Evolutionary conservation across 1,139 yeast species (phyloP).

Genomic region (Starmera stellimalicola): DNA sequence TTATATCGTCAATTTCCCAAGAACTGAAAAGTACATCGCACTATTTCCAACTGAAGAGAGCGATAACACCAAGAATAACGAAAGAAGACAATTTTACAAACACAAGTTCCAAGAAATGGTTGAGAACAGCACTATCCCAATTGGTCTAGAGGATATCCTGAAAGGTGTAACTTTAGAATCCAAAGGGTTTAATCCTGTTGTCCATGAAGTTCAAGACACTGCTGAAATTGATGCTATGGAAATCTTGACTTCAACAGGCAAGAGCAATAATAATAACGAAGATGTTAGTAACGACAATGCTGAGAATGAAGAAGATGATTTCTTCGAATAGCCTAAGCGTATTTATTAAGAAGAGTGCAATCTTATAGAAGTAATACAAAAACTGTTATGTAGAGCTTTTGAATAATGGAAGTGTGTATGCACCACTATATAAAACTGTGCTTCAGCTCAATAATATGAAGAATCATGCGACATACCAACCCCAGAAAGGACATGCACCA

Average conservation of each 20-base stretch:
- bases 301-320: conserved; percentile 34
- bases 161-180: conserved; percentile 32
- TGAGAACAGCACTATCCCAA: conserved; percentile 43
- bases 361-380: not conserved
- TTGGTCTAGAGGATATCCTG: conserved; percentile 48
- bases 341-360: not conserved
- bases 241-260: not conserved
- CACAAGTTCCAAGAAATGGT: conserved; percentile 42
- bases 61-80: conserved; percentile 31
- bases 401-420: no score
- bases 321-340: conserved; percentile 29
- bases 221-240: conserved; percentile 9
- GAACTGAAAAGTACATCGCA: conserved; percentile 70
- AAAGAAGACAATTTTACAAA: conserved; percentile 38
- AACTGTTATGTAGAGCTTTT: no score
- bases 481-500: no score
- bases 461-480: not conserved
- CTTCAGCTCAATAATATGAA: no score
- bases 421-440: no score
- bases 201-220: conserved; percentile 6
- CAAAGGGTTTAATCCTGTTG: conserved; percentile 6
- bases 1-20: conserved; percentile 73
- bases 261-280: not conserved
- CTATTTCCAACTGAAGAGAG: conserved; percentile 46
- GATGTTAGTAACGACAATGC: conserved; percentile 7